Conservation (phyloP, 495 filamentous ascomycete species). For the Parathielavia appendiculata region DNA sequence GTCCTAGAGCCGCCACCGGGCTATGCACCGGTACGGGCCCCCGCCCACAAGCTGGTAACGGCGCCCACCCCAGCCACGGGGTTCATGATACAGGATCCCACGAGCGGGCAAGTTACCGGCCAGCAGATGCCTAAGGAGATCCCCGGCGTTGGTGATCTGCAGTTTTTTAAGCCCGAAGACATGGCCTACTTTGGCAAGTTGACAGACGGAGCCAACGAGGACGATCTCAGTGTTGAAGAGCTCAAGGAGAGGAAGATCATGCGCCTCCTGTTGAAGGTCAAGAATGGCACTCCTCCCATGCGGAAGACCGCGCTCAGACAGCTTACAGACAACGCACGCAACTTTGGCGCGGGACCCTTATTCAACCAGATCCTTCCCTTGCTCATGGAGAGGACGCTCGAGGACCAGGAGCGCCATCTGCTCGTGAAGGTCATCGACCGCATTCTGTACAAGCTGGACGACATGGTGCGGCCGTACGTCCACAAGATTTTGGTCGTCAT, state of each 20-base stretch:
- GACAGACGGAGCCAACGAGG: conserved; percentile 91
- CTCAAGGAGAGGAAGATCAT: conserved; percentile 98
- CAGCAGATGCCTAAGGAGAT: conserved; percentile 96
- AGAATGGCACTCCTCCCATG: conserved; percentile 99
- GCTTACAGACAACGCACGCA: conserved; percentile 93
- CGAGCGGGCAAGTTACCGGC: conserved; percentile 69
- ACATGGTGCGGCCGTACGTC: conserved; percentile 91
- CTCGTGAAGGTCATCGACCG: conserved; percentile 99
- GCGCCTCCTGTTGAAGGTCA: conserved; percentile 93
- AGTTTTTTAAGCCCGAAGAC: conserved; percentile 98
- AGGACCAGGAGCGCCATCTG: conserved; percentile 97
- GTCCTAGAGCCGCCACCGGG: conserved; percentile 89
- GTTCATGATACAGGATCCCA: conserved; percentile 97
- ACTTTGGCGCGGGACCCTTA: conserved; percentile 89
- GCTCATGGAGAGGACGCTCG: conserved; percentile 96
- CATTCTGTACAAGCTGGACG: conserved; percentile 96
- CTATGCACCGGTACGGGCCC: conserved; percentile 77
- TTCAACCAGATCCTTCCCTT: conserved; percentile 98
- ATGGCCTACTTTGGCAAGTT: conserved; percentile 99
- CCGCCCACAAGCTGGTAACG: conserved; percentile 70
- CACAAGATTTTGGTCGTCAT: conserved; percentile 99
- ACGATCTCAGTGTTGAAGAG: conserved; percentile 85
- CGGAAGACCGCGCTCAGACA: conserved; percentile 98
- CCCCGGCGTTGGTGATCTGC: conserved; percentile 92
- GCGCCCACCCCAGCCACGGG: conserved; percentile 68